These are phyloP conservation scores for Knoxia roxburghii DNA, from an alignment of 257 asterid genomes.

Conservation along the genomic window DNA sequence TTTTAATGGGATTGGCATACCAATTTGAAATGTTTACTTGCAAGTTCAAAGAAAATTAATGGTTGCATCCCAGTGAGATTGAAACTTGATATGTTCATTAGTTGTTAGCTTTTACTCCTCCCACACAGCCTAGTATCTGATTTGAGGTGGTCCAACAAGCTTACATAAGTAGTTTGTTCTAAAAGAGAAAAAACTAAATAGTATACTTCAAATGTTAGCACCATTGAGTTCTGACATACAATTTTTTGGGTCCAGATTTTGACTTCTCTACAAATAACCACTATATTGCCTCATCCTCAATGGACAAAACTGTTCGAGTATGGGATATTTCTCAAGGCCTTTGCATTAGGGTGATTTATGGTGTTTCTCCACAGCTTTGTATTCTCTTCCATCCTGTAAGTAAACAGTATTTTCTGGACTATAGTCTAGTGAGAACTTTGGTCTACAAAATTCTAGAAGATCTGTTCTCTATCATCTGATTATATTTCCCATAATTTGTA, in stretches of 20 bases:
- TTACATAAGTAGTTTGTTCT: not conserved
- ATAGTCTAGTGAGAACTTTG: not conserved
- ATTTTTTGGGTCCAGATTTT: conserved; percentile 61
- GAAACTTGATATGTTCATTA: no score
- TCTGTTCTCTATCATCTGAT: not conserved
- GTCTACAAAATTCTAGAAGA: no score
- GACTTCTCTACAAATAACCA: conserved; percentile 95
- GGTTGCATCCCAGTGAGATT: not conserved
- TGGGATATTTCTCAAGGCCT: conserved; percentile 92
- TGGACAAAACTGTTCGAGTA: conserved; percentile 88
- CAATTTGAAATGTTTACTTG: no score
- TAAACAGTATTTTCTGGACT: conserved; percentile 10
- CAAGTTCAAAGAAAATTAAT: not conserved
- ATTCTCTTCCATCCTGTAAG: conserved; percentile 98
- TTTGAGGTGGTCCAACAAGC: no score
- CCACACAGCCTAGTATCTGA: not conserved
- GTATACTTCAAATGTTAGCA: not conserved
- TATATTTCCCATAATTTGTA: not conserved
- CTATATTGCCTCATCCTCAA: conserved; percentile 88
- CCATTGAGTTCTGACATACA: conserved; percentile 18
- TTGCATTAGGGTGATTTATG: conserved; percentile 96
- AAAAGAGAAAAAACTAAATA: no score
- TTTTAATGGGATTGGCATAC: not conserved
- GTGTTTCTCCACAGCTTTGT: conserved; percentile 78
- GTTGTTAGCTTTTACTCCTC: not conserved